These are phyloP conservation scores for Globisporangium viniferum DNA, from an alignment of 352 stramenopile genomes.

Conservation along the genomic window DNA sequence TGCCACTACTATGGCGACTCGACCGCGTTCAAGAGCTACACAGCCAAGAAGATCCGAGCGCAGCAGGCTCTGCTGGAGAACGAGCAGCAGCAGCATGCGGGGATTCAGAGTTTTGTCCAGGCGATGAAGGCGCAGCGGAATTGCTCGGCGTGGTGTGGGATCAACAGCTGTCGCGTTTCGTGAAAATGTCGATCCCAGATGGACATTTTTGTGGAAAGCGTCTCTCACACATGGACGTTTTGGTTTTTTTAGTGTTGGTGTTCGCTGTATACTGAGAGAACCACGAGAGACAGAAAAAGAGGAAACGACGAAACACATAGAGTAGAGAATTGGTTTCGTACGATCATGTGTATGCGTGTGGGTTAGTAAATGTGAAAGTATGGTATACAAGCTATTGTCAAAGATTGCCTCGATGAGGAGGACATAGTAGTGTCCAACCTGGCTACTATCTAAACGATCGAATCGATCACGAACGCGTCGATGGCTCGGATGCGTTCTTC, in stretches of 20 bases:
- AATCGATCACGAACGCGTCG: constrained; percentile 31
- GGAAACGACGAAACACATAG: not conserved
- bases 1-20: constrained; percentile 77
- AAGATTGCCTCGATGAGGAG: not conserved
- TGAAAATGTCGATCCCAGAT: not conserved
- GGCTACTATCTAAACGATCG: not conserved
- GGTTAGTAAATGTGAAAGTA: constrained; percentile 1
- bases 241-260: not conserved
- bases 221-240: not conserved
- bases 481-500: constrained; percentile 36
- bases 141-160: constrained; percentile 21
- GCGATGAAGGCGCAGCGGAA: constrained; percentile 23
- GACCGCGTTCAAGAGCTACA: constrained; percentile 67
- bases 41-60: constrained; percentile 39
- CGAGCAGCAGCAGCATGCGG: constrained; percentile 18
- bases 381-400: constrained; percentile 10
- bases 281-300: not conserved
- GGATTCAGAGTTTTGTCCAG: constrained; percentile 6
- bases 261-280: not conserved
- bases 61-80: constrained; percentile 18
- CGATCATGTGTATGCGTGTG: not conserved
- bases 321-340: constrained; percentile 6
- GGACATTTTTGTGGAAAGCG: not conserved
- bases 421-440: not conserved
- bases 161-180: constrained; percentile 8